Evolutionary conservation across 345 rosid species (phyloP), one percentile per base, ranked within the genome.

Genomic region (Gossypium sturtianum): DNA sequence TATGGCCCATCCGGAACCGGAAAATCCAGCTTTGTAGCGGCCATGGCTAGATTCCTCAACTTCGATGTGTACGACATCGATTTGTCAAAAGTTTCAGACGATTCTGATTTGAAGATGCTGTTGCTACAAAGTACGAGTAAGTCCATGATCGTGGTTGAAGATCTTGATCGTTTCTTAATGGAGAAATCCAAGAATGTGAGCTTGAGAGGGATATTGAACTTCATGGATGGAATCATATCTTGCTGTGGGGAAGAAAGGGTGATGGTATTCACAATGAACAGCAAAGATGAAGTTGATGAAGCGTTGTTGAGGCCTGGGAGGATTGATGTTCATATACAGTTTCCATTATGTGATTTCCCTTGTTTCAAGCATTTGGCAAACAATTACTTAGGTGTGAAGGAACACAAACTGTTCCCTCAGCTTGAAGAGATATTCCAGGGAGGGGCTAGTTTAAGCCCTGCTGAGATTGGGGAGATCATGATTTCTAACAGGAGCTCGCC

Each of bases 171-270:
- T 49, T 87, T 83, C 66, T 49, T 88, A 65, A 66, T 20, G 34
- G 84, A 81, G 34, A 90, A 81, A 69, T 68, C 86, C 63, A 70
- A 83, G 63, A 80, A 65, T 0, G 86, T 84, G 73, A 80, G 88
- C 78, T n/a, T 82, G 25, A 71, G 86, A 3, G 89, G 87, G 11
- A 2, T 88, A 22, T 19, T 83, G 61, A 88, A 83, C 67, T 87
- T 88, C 87, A 87, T 88, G 95, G 95, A 90, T 49, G 95, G 91
- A 73, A 77, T 88, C 73, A 15, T 84, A 20, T 87, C 87, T 20
- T 81, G 86, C 43, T 87, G 92, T 53, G 87, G 86, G 2, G 91
- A 88, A 74, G 91, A 88, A 62, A 79, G 86, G 29, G 71, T 87
- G 44, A 80, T 90, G 90, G 92, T 88, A 0, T 88, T 87, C 78